A percentile compares a stretch with the other conserved stretches of the same genome.
Evolutionary conservation across 306 rosid species (phyloP).

Genomic region (Lathyrus sativus): DNA sequence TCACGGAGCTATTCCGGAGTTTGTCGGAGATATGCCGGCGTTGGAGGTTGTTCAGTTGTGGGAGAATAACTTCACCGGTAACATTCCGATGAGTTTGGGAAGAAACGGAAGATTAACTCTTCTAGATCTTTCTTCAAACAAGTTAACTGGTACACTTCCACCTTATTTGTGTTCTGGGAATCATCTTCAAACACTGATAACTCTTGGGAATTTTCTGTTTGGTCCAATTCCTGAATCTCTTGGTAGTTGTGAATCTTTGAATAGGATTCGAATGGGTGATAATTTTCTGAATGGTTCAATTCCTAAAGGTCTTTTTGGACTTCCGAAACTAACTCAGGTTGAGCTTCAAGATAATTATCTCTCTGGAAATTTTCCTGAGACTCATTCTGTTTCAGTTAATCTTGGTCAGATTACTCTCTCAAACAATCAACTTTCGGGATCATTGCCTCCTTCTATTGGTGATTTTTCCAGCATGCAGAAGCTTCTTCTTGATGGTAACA

Average conservation of each 20-base stretch:
- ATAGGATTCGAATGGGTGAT: conserved; percentile 86
- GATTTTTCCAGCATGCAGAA: conserved; percentile 90
- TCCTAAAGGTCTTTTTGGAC: conserved; percentile 75
- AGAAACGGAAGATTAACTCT: conserved; percentile 69
- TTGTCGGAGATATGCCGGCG: conserved; percentile 68
- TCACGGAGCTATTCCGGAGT: conserved; percentile 90
- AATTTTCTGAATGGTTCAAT: conserved; percentile 88
- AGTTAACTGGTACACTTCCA: conserved; percentile 80
- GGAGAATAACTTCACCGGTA: conserved; percentile 94
- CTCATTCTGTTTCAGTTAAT: conserved; percentile 47
- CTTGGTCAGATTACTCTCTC: conserved; percentile 92
- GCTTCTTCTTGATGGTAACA: conserved; percentile 86
- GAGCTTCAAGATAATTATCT: conserved; percentile 79
- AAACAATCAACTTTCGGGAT: conserved; percentile 70
- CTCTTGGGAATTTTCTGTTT: conserved; percentile 70
- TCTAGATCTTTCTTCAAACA: conserved; percentile 84
- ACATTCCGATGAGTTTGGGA: conserved; percentile 76
- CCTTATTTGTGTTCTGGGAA: conserved; percentile 77
- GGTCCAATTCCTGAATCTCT: conserved; percentile 91
- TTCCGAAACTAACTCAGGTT: conserved; percentile 75
- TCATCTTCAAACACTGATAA: conserved; percentile 69
- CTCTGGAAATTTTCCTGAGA: conserved; percentile 66
- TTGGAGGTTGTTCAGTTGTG: conserved; percentile 86
- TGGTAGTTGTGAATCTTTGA: conserved; percentile 65
- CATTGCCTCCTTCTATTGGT: conserved; percentile 75